Conservation (phyloP, 1,139 yeast genomes). For the Yamadazyma epiphylla region DNA sequence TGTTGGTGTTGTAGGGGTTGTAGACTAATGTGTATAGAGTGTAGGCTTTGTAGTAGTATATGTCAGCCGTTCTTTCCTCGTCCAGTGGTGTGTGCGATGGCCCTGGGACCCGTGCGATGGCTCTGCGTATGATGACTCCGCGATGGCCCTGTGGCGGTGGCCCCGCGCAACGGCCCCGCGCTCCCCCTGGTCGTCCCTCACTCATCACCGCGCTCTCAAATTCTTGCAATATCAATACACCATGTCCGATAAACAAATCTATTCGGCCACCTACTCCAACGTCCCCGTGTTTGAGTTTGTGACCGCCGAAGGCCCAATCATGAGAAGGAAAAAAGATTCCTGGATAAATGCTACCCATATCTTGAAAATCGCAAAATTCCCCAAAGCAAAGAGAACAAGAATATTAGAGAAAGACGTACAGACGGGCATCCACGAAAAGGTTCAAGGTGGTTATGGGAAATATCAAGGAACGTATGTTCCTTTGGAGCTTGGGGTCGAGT, state of each 20-base stretch:
- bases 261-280: slow-evolving; percentile 78
- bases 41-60: no score
- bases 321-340: slow-evolving; percentile 77
- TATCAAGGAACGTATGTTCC: slow-evolving; percentile 97
- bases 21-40: no score
- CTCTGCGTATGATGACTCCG: no score
- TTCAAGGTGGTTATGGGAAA: slow-evolving; percentile 93
- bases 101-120: no score
- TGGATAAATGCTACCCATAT: slow-evolving; percentile 93
- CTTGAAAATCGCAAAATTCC: slow-evolving; percentile 80
- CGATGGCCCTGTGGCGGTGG: no score
- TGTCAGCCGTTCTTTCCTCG: no score
- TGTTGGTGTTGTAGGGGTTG: neutral
- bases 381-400: slow-evolving; percentile 81
- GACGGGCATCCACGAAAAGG: slow-evolving; percentile 81
- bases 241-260: slow-evolving; percentile 45
- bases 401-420: slow-evolving; percentile 86
- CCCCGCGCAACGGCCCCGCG: no score
- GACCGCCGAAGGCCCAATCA: slow-evolving; percentile 70
- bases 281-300: slow-evolving; percentile 73
- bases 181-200: no score
- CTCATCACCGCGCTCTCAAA: no score
- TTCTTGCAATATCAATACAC: no score
- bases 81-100: no score
- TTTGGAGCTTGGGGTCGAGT: slow-evolving; percentile 53